A percentile compares a stretch with the other conserved stretches of the same genome.
These are phyloP conservation scores for Fusarium sambucinum DNA, from an alignment of 2,329 filamentous ascomycete genomes.

Conservation along the genomic window DNA sequence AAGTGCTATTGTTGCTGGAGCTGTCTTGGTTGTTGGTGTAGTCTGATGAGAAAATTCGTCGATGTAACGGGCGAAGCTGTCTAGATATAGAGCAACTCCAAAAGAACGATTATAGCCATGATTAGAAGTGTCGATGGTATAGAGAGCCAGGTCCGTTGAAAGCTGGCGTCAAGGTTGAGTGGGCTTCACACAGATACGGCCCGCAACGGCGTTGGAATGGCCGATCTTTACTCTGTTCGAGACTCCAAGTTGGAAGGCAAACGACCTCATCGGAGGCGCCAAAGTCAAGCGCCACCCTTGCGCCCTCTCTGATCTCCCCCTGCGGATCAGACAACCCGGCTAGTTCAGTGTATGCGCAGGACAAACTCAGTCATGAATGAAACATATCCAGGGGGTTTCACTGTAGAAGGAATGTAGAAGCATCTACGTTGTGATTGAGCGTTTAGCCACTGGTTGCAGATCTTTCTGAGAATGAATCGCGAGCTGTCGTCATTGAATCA, in stretches of 20 bases:
- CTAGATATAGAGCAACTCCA: slow-evolving; percentile 29
- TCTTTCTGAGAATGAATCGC: slow-evolving; percentile 15
- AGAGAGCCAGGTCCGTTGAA: slow-evolving; percentile 26
- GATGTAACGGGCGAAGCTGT: slow-evolving; percentile 8
- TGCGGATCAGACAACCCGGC: slow-evolving; percentile 13
- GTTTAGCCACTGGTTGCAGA: slow-evolving; percentile 33
- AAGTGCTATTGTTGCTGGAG: background rate
- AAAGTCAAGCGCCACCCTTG: slow-evolving; percentile 34
- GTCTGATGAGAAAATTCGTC: slow-evolving; percentile 9
- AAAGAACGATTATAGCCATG: background rate
- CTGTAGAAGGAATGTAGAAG: slow-evolving; percentile 19
- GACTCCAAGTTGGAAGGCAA: slow-evolving; percentile 16
- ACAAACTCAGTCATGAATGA: slow-evolving; percentile 20
- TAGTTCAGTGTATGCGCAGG: background rate
- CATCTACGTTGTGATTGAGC: slow-evolving; percentile 12
- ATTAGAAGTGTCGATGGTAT: background rate
- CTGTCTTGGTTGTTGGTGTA: slow-evolving; percentile 8
- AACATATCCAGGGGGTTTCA: slow-evolving; percentile 22
- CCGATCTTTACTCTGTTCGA: slow-evolving; percentile 36
- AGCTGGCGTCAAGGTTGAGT: slow-evolving; percentile 31
- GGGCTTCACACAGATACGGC: slow-evolving; percentile 2
- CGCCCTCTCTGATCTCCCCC: background rate
- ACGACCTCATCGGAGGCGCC: slow-evolving; percentile 25
- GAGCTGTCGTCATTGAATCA: slow-evolving; percentile 3
- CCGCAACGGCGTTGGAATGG: slow-evolving; percentile 34